phyloP scores from a whole-genome alignment of 2,329 filamentous ascomycete genomes.

The Rugonectria rugulosa region DNA sequence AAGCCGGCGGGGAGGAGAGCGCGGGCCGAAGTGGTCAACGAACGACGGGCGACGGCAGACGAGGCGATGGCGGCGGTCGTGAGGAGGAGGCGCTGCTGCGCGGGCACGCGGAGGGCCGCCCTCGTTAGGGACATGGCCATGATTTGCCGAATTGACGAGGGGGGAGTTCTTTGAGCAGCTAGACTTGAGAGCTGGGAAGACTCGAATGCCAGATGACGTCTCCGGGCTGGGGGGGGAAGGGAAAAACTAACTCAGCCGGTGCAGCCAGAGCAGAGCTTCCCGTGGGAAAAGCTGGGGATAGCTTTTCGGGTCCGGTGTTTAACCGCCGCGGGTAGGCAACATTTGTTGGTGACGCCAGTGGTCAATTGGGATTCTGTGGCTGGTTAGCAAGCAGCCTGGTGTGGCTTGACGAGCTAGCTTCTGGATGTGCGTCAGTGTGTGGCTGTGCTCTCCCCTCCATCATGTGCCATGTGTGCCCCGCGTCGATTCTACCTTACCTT shows the following conservation, averaged over 20 bases:
- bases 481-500: too few relatives aligned
- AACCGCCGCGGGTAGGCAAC: constrained; percentile 10
- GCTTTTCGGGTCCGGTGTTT: constrained; percentile 20
- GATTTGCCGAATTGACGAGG: constrained; percentile 18
- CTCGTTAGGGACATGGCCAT: constrained; percentile 43
- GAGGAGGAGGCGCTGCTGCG: constrained; percentile 31
- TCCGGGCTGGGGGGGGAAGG: constrained; percentile 34
- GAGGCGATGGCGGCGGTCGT: constrained; percentile 27
- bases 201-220: constrained; percentile 34
- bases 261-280: constrained; percentile 2
- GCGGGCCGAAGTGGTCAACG: constrained; percentile 43
- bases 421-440: neutral
- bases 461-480: constrained; percentile 40
- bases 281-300: constrained; percentile 19
- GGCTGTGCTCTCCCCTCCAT: constrained; percentile 15
- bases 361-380: constrained; percentile 8
- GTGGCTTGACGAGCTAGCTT: constrained; percentile 1
- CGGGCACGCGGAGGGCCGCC: constrained; percentile 38
- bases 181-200: constrained; percentile 19
- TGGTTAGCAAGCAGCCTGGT: neutral
- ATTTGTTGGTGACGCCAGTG: constrained; percentile 16
- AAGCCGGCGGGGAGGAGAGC: constrained; percentile 45
- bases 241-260: constrained; percentile 16
- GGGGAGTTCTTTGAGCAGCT: constrained; percentile 7
- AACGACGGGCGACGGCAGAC: constrained; percentile 33